These are phyloP conservation scores for Diaporthe sp. DNA, from an alignment of 2,329 filamentous ascomycete genomes.

Conservation along the genomic window DNA sequence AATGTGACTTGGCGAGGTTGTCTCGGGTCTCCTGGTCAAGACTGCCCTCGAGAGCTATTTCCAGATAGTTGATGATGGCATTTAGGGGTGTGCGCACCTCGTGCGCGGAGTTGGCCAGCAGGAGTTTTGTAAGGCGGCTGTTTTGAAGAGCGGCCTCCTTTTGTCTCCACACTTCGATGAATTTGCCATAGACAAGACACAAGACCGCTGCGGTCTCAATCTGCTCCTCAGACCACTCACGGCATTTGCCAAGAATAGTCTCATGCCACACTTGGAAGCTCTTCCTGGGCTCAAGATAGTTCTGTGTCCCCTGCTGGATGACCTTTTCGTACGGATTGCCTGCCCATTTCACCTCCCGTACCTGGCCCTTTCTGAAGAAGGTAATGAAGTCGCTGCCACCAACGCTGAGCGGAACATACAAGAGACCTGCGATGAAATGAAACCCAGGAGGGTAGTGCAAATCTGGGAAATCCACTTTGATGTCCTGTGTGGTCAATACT, in stretches of 20 bases:
- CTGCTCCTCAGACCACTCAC: slow-evolving; percentile 90
- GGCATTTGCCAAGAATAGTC: slow-evolving; percentile 81
- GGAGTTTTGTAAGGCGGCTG: slow-evolving; percentile 80
- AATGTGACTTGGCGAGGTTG: slow-evolving; percentile 85
- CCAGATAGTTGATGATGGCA: slow-evolving; percentile 93
- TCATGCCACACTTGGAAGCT: slow-evolving; percentile 87
- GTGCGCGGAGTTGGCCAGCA: slow-evolving; percentile 90
- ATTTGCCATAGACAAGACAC: slow-evolving; percentile 87
- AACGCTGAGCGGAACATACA: slow-evolving; percentile 83
- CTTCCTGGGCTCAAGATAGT: slow-evolving; percentile 80
- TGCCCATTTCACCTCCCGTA: slow-evolving; percentile 84
- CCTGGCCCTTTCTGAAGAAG: slow-evolving; percentile 84
- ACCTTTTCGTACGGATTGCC: slow-evolving; percentile 88
- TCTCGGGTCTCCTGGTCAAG: slow-evolving; percentile 87
- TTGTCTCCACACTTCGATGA: slow-evolving; percentile 93
- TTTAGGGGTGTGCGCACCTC: slow-evolving; percentile 92
- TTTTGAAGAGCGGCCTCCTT: slow-evolving; percentile 87
- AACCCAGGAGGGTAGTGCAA: slow-evolving; percentile 84
- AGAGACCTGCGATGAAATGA: slow-evolving; percentile 77
- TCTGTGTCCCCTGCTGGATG: slow-evolving; percentile 76
- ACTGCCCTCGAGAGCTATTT: slow-evolving; percentile 85
- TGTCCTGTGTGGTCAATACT: slow-evolving; percentile 82
- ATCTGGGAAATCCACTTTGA: slow-evolving; percentile 82
- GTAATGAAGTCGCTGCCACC: slow-evolving; percentile 88
- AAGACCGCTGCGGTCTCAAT: slow-evolving; percentile 89